Evolutionary conservation across 441 rosid species (phyloP).

Genomic region (Erodium chrysanthum): DNA sequence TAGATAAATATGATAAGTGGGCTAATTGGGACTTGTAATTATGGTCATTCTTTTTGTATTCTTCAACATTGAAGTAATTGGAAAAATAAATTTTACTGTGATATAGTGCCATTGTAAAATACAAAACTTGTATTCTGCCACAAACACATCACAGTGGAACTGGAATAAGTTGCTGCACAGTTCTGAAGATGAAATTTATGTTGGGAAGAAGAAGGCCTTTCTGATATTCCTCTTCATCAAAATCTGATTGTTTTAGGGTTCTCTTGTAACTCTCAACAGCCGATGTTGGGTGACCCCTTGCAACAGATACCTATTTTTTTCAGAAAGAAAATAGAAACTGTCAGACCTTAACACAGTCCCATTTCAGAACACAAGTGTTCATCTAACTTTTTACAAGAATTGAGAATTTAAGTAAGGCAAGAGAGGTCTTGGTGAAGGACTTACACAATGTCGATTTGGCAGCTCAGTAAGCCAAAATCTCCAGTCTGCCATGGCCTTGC

Average conservation of each 20-base stretch:
- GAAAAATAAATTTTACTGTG: not conserved
- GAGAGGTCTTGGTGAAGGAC: slow-evolving; percentile 3
- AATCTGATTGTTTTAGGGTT: slow-evolving; percentile 8
- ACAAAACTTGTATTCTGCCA: no score
- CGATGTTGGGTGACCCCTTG: slow-evolving; percentile 21
- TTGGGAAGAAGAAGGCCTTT: slow-evolving; percentile 13
- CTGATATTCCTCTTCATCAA: slow-evolving; percentile 13
- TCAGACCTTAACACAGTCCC: not conserved
- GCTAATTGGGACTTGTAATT: slow-evolving; percentile 24
- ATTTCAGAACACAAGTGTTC: no score
- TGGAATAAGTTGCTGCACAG: slow-evolving; percentile 17
- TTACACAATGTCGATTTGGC: slow-evolving; percentile 37
- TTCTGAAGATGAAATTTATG: slow-evolving; percentile 10
- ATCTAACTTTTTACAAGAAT: no score
- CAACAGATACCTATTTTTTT: slow-evolving; percentile 10
- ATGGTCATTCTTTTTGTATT: slow-evolving; percentile 42
- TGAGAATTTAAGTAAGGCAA: not conserved
- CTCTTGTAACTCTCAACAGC: slow-evolving; percentile 17
- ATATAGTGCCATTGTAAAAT: no score
- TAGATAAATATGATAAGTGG: no score
- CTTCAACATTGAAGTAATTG: slow-evolving; percentile 6
- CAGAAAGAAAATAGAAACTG: not conserved
- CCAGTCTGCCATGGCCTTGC: slow-evolving; percentile 32
- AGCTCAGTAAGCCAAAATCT: slow-evolving; percentile 46
- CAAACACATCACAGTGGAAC: not conserved